Conservation (phyloP, 2,329 filamentous ascomycete species). For the Apiospora rasikravindrae region DNA sequence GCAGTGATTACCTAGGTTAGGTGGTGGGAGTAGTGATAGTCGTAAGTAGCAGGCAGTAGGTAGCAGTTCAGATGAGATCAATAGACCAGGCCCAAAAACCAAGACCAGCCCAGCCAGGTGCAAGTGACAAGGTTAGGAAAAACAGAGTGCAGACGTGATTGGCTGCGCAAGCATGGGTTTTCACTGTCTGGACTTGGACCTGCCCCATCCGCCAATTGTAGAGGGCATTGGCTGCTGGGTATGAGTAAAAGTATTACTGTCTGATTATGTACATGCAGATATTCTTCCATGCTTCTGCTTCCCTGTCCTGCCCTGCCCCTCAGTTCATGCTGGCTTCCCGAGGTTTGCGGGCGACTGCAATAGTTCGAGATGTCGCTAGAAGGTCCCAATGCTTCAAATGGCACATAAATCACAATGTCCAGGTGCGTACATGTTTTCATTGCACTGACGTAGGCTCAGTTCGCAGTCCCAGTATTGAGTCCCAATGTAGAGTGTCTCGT, state of each 20-base stretch:
- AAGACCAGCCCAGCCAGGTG: background rate
- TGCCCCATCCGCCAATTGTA: conserved; percentile 8
- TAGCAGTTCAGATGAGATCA: background rate
- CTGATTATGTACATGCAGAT: background rate
- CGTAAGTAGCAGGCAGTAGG: background rate
- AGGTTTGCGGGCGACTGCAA: background rate
- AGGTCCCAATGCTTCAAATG: background rate
- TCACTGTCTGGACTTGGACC: background rate
- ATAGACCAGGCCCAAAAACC: background rate
- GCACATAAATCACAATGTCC: background rate
- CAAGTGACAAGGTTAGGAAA: conserved; percentile 10
- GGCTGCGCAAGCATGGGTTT: conserved; percentile 9
- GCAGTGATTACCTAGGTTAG: conserved; percentile 5
- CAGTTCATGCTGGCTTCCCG: background rate
- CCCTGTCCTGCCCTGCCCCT: background rate
- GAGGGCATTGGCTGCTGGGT: background rate
- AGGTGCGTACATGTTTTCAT: background rate
- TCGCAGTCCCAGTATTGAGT: conserved; percentile 5
- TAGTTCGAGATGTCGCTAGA: background rate
- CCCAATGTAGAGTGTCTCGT: conserved; percentile 3
- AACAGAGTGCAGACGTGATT: conserved; percentile 13
- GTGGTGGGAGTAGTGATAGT: background rate
- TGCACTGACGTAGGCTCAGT: background rate
- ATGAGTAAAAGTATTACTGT: conserved; percentile 2
- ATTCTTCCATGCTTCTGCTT: background rate